Evolutionary conservation across 441 rosid genomes (phyloP).

Genomic region (Iberis amara): DNA sequence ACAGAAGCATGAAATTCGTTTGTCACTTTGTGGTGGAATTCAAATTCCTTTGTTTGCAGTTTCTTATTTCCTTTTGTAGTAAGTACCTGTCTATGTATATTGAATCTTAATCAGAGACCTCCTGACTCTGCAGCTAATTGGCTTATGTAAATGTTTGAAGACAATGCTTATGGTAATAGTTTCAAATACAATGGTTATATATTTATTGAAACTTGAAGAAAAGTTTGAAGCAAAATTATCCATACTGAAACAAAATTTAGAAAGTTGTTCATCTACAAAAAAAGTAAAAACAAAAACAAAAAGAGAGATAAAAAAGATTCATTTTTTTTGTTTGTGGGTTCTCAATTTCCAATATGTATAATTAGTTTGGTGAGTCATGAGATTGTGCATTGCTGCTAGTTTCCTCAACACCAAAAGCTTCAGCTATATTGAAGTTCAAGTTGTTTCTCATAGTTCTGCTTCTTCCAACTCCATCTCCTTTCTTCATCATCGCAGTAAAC

Average conservation of each 20-base stretch:
- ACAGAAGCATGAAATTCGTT: conserved; percentile 11
- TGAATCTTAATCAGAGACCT: conserved; percentile 18
- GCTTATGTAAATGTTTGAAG: conserved; percentile 22
- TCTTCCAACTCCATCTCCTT: conserved; percentile 53
- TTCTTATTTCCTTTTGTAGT: conserved; percentile 20
- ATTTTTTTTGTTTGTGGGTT: conserved; percentile 4
- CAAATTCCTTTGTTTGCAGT: too few relatives aligned
- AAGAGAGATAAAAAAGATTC: background rate
- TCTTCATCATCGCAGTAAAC: conserved; percentile 84
- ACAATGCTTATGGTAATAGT: too few relatives aligned
- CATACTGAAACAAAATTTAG: conserved; percentile 23
- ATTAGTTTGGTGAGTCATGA: conserved; percentile 21
- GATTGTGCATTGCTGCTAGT: conserved; percentile 13
- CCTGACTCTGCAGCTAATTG: conserved; percentile 17
- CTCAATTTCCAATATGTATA: conserved; percentile 18
- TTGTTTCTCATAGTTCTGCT: conserved; percentile 65
- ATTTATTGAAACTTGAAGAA: too few relatives aligned
- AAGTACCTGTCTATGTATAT: conserved; percentile 26
- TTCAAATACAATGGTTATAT: too few relatives aligned
- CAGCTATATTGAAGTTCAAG: conserved; percentile 56
- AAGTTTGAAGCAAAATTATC: conserved; percentile 23
- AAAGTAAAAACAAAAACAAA: conserved; percentile 3
- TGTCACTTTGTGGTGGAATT: background rate
- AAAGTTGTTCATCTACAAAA: conserved; percentile 24
- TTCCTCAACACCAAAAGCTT: conserved; percentile 45